These are phyloP conservation scores for Sanghuangporus weigelae DNA, from an alignment of 1,284 basidiomycete species.

Conservation along the genomic window DNA sequence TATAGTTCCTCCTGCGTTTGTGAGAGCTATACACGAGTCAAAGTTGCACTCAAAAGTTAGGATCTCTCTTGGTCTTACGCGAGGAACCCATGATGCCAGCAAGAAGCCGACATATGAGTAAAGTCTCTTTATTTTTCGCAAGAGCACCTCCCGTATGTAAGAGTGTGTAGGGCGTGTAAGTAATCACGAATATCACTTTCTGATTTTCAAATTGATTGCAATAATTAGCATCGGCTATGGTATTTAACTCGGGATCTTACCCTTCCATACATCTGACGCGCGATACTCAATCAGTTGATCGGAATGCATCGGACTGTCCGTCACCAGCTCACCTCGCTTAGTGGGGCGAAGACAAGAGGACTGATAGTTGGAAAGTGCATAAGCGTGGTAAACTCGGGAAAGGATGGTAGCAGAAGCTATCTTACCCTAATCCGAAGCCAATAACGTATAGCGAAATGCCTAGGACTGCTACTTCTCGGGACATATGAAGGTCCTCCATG, in stretches of 20 bases:
- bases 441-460: slow-evolving; percentile 60
- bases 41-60: slow-evolving; percentile 9
- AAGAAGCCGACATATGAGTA: slow-evolving; percentile 56
- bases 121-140: slow-evolving; percentile 48
- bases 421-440: slow-evolving; percentile 35
- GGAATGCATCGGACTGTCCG: background rate
- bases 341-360: slow-evolving; percentile 57
- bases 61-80: slow-evolving; percentile 31
- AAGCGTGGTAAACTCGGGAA: background rate
- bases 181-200: slow-evolving; percentile 51
- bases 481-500: slow-evolving; percentile 42
- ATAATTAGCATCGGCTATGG: slow-evolving; percentile 12
- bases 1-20: slow-evolving; percentile 58
- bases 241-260: slow-evolving; percentile 26
- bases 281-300: background rate
- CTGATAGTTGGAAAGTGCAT: slow-evolving; percentile 23
- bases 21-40: slow-evolving; percentile 38
- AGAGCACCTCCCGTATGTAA: slow-evolving; percentile 64
- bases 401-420: background rate
- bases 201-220: slow-evolving; percentile 21
- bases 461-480: slow-evolving; percentile 49
- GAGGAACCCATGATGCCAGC: slow-evolving; percentile 59
- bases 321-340: slow-evolving; percentile 44
- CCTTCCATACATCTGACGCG: slow-evolving; percentile 43
- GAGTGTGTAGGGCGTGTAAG: slow-evolving; percentile 50